Base-by-base conservation (phyloP, 2,329 filamentous ascomycete species). In the Ceratocystis colombiana region DNA sequence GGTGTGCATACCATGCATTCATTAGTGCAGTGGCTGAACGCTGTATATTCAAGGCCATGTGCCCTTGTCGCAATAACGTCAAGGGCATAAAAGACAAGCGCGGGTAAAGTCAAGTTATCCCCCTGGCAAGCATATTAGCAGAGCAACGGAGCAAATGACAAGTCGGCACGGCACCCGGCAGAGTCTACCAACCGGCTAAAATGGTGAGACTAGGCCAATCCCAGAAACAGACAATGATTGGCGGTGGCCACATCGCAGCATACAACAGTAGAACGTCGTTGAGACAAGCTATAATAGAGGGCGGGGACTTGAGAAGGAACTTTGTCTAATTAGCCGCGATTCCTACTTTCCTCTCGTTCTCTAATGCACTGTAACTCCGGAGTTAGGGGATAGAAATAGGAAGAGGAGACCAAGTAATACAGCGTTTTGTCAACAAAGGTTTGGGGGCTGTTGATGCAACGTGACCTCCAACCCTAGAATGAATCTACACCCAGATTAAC, bases 271-370 rank as follows among this genome's bases (percentile, higher is more conserved):
- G 48, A 53, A 8, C 22, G 53, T 20, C 53, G 53, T 57, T 57
- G 28, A 57, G 53, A 57, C 53, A 30, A 30, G 22, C 22, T 57
- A 57, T 17, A 30, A 41, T 41, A 41, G 37, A 12, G 53, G 17
- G 22, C 25, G 6, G 17, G 53, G 53, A 33, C 15, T 30, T 10
- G 22, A 5, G 15, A 3, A 30, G 15, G 53, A 28, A 5, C 53
- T 57, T 57, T 30, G 53, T 30, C 28, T 57, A 57, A 57, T 30
- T 30, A 57, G 22, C 15, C 53, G 53, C 53, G 53, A 17, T 57
- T 33, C 15, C 30, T 30, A 17, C 22, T 41, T 15, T 5, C 3
- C 37, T 12, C 37, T 41, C 37, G 12, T 41, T 12, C 10, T 41
- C 10, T 41, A 12, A 15, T 22, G 53, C 53, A 30, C 7, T 57